Conservation (phyloP, 2,329 filamentous ascomycete species). For the Colletotrichum sp. region DNA sequence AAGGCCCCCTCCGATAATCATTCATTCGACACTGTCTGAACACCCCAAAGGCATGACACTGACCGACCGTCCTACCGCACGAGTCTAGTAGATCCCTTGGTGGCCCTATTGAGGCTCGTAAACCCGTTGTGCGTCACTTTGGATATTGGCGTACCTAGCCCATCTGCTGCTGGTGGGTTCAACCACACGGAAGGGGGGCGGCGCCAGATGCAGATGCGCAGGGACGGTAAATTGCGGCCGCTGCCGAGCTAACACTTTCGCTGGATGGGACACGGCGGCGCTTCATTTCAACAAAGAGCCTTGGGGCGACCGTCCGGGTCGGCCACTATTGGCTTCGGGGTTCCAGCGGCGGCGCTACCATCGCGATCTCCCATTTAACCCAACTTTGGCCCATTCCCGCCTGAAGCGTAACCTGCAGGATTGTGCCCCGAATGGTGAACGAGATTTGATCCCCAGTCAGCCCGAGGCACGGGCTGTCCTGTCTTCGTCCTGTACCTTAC, state of each 20-base stretch:
- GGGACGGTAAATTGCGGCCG: constrained; percentile 19
- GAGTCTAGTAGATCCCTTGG: neutral
- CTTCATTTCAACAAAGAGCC: constrained; percentile 20
- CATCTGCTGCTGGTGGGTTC: neutral
- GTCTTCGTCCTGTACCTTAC: neutral
- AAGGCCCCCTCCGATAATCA: neutral
- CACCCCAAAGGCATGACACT: neutral
- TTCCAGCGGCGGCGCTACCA: constrained; percentile 19
- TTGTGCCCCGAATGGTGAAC: neutral
- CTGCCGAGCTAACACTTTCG: constrained; percentile 18
- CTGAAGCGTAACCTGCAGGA: constrained; percentile 6
- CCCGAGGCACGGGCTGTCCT: neutral
- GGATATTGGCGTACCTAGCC: neutral
- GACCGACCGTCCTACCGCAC: neutral
- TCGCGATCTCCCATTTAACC: neutral
- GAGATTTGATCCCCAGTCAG: neutral
- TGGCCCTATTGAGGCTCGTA: neutral
- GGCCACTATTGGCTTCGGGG: constrained; percentile 16
- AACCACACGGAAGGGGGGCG: neutral
- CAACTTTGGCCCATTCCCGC: neutral
- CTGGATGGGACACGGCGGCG: neutral
- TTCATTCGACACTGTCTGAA: neutral
- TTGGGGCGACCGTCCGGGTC: neutral
- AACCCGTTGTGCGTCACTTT: neutral
- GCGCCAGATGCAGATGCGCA: constrained; percentile 4